Evolutionary conservation across 163 green algal genomes (phyloP).

Genomic region (Picocystis sp.): DNA sequence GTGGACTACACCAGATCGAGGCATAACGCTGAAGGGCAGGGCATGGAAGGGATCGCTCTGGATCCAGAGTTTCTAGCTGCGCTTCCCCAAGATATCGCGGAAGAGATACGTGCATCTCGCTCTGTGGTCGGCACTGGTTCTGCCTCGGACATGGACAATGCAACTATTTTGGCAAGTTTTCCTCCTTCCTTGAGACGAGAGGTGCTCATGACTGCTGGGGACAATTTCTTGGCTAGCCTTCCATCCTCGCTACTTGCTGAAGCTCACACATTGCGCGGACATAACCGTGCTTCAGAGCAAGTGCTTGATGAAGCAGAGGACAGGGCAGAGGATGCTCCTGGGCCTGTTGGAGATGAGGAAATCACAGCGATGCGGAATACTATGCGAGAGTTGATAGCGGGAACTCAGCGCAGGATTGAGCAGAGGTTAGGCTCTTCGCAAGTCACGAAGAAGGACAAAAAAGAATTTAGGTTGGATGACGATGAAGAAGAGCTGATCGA

Average conservation of each 20-base stretch:
- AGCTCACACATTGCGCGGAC: constrained; percentile 27
- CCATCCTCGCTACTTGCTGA: constrained; percentile 54
- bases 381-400: no score
- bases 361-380: no score
- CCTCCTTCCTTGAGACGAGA: constrained; percentile 73
- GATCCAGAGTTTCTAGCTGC: constrained; percentile 87
- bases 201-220: constrained; percentile 39
- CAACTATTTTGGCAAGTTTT: constrained; percentile 65
- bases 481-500: no score
- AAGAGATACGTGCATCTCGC: constrained; percentile 1
- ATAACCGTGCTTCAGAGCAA: no score
- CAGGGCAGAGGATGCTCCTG: no score
- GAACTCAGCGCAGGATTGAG: no score
- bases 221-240: constrained; percentile 55
- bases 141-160: constrained; percentile 49
- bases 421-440: no score
- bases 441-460: no score
- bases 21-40: background rate
- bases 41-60: constrained; percentile 18
- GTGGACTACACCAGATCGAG: background rate
- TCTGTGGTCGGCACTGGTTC: constrained; percentile 3
- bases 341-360: no score
- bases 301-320: no score
- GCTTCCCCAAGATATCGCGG: constrained; percentile 14
- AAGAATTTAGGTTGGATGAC: no score